Evolutionary conservation across 176 grass and related monocot species (phyloP), one percentile per base, ranked within the genome.

Genomic region (Pontederia paniculata): DNA sequence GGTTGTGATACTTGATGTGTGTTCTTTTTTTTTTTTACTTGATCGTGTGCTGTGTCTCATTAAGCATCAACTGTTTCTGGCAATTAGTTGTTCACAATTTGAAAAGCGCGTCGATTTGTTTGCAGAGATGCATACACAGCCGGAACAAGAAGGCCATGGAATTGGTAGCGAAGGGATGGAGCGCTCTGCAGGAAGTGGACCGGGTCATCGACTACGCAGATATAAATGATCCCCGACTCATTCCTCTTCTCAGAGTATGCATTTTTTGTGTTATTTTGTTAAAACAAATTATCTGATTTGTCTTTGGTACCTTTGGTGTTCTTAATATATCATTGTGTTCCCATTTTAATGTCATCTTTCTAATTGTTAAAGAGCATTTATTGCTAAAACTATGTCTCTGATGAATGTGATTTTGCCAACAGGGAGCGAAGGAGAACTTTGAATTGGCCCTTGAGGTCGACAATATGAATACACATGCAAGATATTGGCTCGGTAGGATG

Each of bases 81-180:
- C 5, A 31, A 31, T 31, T 31, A 31, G 5, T 31, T 31, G 25
- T 31, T 1, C 25, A 31, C n/a, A 31, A 31, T 5, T 31, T 1
- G 1, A 1, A 31, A 5, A 1, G 25, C 5, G 25, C 5, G 1
- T 31, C 5, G 1, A 5, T 31, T 31, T 5, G 1, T 31, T 57
- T 57, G 65, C 78, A 96, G 90, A 86, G 82, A 54, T 69, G 71
- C 45, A 86, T 96, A 11, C 91, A 96, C 49, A 73, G 71, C 42
- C 58, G 91, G 63, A 96, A 89, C 77, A 89, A 89, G 77, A 86
- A 87, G 74, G 91, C 91, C 17, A 89, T 87, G 91, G 91, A 96
- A 77, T 59, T 96, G 67, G 77, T 89, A 23, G 91, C 73, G 4
- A 89, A 78, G 49, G 91, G 91, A 2, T 89, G 85, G 85, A 96